phyloP scores from a whole-genome alignment of 495 filamentous ascomycete genomes.

The Usnea hakonensis region DNA sequence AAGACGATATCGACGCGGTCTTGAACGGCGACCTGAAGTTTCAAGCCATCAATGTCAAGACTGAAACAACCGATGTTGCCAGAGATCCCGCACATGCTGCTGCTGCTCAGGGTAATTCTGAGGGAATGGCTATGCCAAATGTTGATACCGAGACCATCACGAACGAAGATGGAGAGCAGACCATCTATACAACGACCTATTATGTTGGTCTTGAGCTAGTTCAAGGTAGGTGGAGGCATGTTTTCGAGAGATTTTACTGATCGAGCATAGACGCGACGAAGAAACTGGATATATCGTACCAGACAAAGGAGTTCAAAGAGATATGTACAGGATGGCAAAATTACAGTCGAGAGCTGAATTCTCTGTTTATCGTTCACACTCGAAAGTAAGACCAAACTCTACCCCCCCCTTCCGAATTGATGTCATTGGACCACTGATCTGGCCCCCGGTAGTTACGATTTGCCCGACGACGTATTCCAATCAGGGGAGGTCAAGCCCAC shows the following conservation, averaged over 20 bases:
- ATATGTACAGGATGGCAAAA: conserved; percentile 58
- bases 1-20: conserved; percentile 61
- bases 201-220: conserved; percentile 75
- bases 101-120: conserved; percentile 41
- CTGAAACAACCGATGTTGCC: conserved; percentile 50
- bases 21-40: conserved; percentile 64
- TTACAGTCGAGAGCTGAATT: conserved; percentile 57
- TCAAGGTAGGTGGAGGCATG: conserved; percentile 48
- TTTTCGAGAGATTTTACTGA: conserved; percentile 26
- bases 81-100: conserved; percentile 48
- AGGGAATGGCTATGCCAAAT: conserved; percentile 34
- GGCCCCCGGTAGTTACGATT: conserved; percentile 53
- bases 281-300: conserved; percentile 56
- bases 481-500: conserved; percentile 65
- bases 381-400: conserved; percentile 54
- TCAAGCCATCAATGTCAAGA: conserved; percentile 53
- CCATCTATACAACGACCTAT: conserved; percentile 76
- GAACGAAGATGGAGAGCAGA: conserved; percentile 35
- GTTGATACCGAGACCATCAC: conserved; percentile 34
- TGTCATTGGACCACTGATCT: conserved; percentile 18
- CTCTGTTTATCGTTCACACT: conserved; percentile 63
- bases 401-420: background rate
- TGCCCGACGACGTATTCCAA: conserved; percentile 85
- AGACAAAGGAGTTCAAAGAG: conserved; percentile 67
- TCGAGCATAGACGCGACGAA: conserved; percentile 38